Evolutionary conservation across 1,284 basidiomycete genomes (phyloP), one percentile per base, ranked within the genome.

Genomic region (Moesziomyces globuligerus): DNA sequence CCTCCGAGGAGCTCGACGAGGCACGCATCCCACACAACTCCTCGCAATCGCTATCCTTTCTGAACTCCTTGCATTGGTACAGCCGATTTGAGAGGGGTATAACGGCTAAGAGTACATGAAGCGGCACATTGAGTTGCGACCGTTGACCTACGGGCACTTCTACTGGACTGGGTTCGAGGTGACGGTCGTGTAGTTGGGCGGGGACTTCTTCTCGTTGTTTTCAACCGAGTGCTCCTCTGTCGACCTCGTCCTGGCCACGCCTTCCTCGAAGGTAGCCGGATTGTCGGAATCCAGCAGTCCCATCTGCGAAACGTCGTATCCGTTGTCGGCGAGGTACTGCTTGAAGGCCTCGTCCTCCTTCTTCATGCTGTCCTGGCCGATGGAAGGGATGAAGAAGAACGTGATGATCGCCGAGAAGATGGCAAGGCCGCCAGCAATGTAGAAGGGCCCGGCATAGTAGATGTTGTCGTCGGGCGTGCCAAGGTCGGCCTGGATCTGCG

Each of bases 341-440:
- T 86, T 50, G 78, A 89, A 89, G 70, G 83, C 83, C 37, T 79
- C 83, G 83, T 94, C 92, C 83, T 94, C 92, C 43, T 87, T 85
- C 21, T 83, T 83, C 91, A 94, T 93, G 38, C 90, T 89, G 72
- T 95, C 91, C 28, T 88, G 86, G 18, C 85, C 85, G 55, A 94
- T 86, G 39, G 91, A 90, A 39, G 86, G 86, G 78, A 97, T 88
- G 83, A 92, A 89, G 83, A 91, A 80, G 72, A 89, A 86, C 0
- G 90, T 89, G 72, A 93, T 84, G 7, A 89, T 20, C 0, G 93
- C 92, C 55, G 91, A 91, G 53, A 94, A 72, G 46, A 94, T 75
- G 7, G 92, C 93, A 40, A 95, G 86, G 37, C 86, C 88, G 82
- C 81, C 80, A 20, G 83, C 84, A 37, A 85, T 76, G 74, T 83